Conservation (phyloP, 352 stramenopile genomes). For the Phytophthora boehmeriae region DNA sequence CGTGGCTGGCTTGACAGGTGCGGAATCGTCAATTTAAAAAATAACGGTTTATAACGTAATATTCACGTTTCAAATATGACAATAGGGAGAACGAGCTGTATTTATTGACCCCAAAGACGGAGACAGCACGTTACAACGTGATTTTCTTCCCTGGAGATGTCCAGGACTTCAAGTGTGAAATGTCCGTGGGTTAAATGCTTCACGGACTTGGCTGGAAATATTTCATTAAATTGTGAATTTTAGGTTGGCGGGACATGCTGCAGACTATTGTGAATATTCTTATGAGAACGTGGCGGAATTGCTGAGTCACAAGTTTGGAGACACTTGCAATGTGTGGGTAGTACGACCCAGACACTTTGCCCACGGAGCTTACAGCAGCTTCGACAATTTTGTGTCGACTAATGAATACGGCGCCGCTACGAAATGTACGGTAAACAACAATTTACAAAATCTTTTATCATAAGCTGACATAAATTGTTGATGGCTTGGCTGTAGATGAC, state of each 20-base stretch:
- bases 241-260: constrained; percentile 39
- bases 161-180: constrained; percentile 54
- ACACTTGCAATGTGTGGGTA: constrained; percentile 61
- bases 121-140: constrained; percentile 44
- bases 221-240: constrained; percentile 5
- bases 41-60: too few species aligned
- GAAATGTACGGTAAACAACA: constrained; percentile 34
- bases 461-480: background rate
- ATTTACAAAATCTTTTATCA: background rate
- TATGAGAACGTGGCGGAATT: constrained; percentile 55
- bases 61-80: constrained; percentile 9
- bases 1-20: constrained; percentile 41
- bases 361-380: constrained; percentile 61
- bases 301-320: constrained; percentile 59
- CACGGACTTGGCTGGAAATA: background rate
- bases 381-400: constrained; percentile 61
- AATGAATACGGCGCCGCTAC: constrained; percentile 62
- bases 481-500: constrained; percentile 31
- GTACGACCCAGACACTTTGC: constrained; percentile 51
- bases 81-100: constrained; percentile 59
- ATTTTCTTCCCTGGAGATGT: constrained; percentile 77
- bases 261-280: constrained; percentile 56
- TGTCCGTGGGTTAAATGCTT: constrained; percentile 34
- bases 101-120: constrained; percentile 33
- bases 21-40: background rate